Evolutionary conservation across 2,329 filamentous ascomycete species (phyloP).

Genomic region (Pyrenochaeta sp.): DNA sequence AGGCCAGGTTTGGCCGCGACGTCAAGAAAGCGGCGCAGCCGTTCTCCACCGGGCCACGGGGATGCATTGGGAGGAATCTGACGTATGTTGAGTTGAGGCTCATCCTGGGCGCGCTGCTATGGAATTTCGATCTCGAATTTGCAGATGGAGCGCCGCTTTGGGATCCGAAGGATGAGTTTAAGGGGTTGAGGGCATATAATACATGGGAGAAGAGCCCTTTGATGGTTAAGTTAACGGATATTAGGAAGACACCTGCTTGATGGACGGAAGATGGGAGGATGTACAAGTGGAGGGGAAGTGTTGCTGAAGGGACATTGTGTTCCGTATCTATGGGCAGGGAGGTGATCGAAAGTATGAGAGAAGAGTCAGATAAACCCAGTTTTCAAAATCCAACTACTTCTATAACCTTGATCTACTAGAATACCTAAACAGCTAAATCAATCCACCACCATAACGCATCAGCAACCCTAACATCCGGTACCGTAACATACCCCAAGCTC

Average conservation of each 20-base stretch:
- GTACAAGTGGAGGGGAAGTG: neutral
- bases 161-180: slow-evolving; percentile 39
- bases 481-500: too few relatives aligned
- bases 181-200: slow-evolving; percentile 41
- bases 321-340: neutral
- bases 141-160: slow-evolving; percentile 39
- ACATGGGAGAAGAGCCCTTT: slow-evolving; percentile 47
- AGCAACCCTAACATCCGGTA: too few relatives aligned
- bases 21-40: slow-evolving; percentile 43
- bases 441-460: too few relatives aligned
- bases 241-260: slow-evolving; percentile 31
- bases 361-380: too few relatives aligned
- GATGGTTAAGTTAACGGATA: slow-evolving; percentile 41
- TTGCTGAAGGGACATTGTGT: neutral
- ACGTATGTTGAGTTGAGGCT: slow-evolving; percentile 49
- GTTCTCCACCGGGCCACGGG: slow-evolving; percentile 41
- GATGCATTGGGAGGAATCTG: slow-evolving; percentile 43
- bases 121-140: slow-evolving; percentile 48
- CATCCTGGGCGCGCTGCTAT: slow-evolving; percentile 42
- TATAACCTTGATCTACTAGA: too few relatives aligned
- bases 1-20: slow-evolving; percentile 27
- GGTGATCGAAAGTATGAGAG: neutral
- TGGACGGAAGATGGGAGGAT: neutral
- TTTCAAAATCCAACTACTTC: too few relatives aligned
- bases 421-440: too few relatives aligned